Base-by-base conservation (phyloP, 2,329 filamentous ascomycete genomes). In the Exophiala alcalophila region DNA sequence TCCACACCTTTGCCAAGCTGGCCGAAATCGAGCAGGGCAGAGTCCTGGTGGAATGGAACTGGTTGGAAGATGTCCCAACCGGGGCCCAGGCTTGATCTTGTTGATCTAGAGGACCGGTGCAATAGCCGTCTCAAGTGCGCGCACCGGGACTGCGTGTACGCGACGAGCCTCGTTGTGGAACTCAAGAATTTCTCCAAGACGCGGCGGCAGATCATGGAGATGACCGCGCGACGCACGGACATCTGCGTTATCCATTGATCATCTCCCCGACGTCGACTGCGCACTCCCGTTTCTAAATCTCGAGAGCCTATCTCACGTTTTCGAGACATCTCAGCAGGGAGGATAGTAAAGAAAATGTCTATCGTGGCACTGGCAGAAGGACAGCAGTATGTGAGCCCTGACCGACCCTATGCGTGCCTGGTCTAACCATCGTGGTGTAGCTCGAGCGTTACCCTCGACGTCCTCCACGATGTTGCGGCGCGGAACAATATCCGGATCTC, bases 21-120 rank as follows among this genome's bases (percentile, higher is more conserved):
- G 73, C 72, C 1, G 58, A 70, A 40, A 53, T 65, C 7, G 68
- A 64, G 25, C 57, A 67, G 21, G 74, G 74, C 1, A 63, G 73
- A 34, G 73, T 76, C 4, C 48, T 49, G 3, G 65, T 74, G 28
- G 63, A 69, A 26, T 77, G 73, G 74, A 65, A 68, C 36, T 77
- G 73, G 73, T 51, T 76, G 46, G 61, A 69, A 35, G 54, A 61
- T 44, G 41, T 63, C 5, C 64, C 66, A 37, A 23, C 42, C 16
- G 32, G 40, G n/a, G 52, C 47, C 2, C 39, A 44, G 26, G 29
- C 15, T 15, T 46, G 41, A 49, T 27, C n/a, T n/a, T n/a, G n/a
- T n/a, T n/a, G n/a, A n/a, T n/a, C n/a, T n/a, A n/a, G n/a, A n/a
- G n/a, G n/a, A n/a, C n/a, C n/a, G n/a, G n/a, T n/a, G n/a, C n/a